Evolutionary conservation across 257 asterid species (phyloP).

Genomic region (Capsicum chinense): DNA sequence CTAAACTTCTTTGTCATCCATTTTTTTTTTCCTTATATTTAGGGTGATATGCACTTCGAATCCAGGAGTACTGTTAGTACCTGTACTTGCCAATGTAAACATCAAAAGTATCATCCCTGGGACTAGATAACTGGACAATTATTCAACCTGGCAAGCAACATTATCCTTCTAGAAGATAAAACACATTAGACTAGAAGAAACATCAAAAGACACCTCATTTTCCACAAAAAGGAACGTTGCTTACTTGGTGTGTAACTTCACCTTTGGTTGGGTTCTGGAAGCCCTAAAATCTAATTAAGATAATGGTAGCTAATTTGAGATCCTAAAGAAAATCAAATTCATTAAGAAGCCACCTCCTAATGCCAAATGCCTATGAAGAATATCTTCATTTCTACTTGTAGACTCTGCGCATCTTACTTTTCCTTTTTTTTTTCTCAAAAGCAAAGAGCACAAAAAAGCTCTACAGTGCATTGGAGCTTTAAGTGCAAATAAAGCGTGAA

Average conservation of each 20-base stretch:
- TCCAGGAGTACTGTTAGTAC: not conserved
- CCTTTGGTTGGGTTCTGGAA: not conserved
- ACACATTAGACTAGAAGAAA: not conserved
- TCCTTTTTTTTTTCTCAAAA: not conserved
- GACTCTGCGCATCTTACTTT: not conserved
- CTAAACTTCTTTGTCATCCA: not conserved
- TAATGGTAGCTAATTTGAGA: not conserved
- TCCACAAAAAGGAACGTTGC: not conserved
- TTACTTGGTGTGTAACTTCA: not conserved
- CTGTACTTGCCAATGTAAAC: not conserved
- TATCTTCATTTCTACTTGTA: conserved; percentile 8
- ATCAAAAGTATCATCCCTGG: not conserved
- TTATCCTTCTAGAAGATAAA: not conserved
- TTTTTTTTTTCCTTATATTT: not conserved
- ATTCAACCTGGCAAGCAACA: not conserved
- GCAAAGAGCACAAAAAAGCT: no score
- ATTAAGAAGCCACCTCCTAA: not conserved
- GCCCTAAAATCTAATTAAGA: conserved; percentile 24
- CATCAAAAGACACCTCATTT: not conserved
- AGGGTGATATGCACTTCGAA: not conserved
- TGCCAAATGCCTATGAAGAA: not conserved
- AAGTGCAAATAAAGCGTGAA: no score
- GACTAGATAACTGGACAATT: not conserved
- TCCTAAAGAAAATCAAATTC: not conserved
- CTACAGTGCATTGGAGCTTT: no score